phyloP scores from a whole-genome alignment of 495 filamentous ascomycete genomes.

The Penicillium goetzii region DNA sequence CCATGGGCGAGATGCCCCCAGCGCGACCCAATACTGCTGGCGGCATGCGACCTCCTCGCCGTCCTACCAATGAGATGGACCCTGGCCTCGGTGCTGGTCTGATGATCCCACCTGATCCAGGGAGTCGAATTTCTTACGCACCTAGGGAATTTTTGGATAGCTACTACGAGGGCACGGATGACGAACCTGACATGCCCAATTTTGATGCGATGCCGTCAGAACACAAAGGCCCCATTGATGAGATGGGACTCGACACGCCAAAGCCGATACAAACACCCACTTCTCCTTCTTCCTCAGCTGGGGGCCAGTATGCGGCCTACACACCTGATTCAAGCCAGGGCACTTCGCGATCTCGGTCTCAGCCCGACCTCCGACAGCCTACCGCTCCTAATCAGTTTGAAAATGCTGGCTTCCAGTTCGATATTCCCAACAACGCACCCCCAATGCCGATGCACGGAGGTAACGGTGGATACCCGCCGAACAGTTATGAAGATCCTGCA shows the following conservation, averaged over 20 bases:
- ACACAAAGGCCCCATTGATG: slow-evolving; percentile 48
- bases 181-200: slow-evolving; percentile 67
- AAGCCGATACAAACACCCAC: slow-evolving; percentile 29
- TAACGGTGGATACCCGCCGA: slow-evolving; percentile 29
- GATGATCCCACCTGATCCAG: slow-evolving; percentile 27
- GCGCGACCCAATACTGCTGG: slow-evolving; percentile 36
- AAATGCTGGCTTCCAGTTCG: slow-evolving; percentile 63
- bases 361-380: slow-evolving; percentile 63
- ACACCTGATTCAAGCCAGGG: slow-evolving; percentile 41
- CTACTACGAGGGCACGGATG: slow-evolving; percentile 43
- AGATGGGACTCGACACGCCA: slow-evolving; percentile 50
- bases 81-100: slow-evolving; percentile 14
- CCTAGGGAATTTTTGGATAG: slow-evolving; percentile 45
- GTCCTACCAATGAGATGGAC: slow-evolving; percentile 23
- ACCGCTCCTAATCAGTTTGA: slow-evolving; percentile 56
- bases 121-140: slow-evolving; percentile 33
- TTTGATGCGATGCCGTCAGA: slow-evolving; percentile 66
- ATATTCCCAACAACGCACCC: slow-evolving; percentile 66
- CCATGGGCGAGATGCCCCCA: slow-evolving; percentile 26
- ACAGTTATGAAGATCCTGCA: slow-evolving; percentile 15
- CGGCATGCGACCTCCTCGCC: slow-evolving; percentile 26
- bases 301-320: slow-evolving; percentile 42
- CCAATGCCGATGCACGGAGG: slow-evolving; percentile 49
- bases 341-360: slow-evolving; percentile 61
- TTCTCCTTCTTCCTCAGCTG: slow-evolving; percentile 24